phyloP scores from a whole-genome alignment of 257 asterid species.

The Petrea volubilis region DNA sequence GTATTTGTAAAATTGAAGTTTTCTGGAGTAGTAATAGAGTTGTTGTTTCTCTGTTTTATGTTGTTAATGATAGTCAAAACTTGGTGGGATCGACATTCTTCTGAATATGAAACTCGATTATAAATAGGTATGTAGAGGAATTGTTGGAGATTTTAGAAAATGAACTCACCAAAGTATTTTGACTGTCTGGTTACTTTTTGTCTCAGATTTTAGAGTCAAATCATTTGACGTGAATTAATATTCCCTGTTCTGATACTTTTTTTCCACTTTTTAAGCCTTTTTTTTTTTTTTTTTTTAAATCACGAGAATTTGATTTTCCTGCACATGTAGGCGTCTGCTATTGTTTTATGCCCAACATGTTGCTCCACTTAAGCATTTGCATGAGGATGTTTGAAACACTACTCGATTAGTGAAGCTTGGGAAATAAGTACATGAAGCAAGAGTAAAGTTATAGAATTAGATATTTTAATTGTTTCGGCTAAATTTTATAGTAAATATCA shows the following conservation, averaged over 20 bases:
- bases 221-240: neutral
- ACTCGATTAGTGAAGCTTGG: neutral
- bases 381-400: neutral
- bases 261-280: neutral
- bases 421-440: neutral
- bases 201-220: neutral
- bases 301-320: neutral
- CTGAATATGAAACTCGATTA: slow-evolving; percentile 12
- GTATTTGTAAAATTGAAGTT: neutral
- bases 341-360: slow-evolving; percentile 8
- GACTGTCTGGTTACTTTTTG: neutral
- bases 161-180: neutral
- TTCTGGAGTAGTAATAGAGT: neutral
- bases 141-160: slow-evolving; percentile 5
- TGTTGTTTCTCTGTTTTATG: slow-evolving; percentile 8
- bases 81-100: neutral
- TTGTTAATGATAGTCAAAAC: neutral
- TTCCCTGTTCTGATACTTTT: neutral
- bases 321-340: slow-evolving; percentile 8
- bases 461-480: neutral
- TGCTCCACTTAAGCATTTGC: neutral
- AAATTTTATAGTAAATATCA: neutral
- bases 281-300: too few species aligned
- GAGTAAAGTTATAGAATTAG: neutral
- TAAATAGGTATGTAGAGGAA: neutral